phyloP scores from a whole-genome alignment of 495 filamentous ascomycete species.

The Penicillium taxi region DNA sequence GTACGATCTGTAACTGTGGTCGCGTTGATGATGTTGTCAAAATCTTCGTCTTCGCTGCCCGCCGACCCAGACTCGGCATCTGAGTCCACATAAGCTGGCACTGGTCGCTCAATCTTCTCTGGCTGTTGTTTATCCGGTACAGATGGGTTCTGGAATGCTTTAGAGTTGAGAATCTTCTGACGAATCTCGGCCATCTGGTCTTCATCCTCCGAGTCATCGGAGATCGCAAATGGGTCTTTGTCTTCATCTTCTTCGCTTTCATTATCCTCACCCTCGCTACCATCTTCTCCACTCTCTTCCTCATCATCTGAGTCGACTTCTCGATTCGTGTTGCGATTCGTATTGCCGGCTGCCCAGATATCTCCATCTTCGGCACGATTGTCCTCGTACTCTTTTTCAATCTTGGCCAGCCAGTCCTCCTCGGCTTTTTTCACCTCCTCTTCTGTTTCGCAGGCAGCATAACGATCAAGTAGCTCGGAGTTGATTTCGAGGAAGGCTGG shows the following conservation, averaged over 20 bases:
- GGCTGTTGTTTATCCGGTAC: slow-evolving; percentile 44
- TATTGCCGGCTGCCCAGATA: slow-evolving; percentile 79
- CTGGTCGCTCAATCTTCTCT: slow-evolving; percentile 48
- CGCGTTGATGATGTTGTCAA: slow-evolving; percentile 88
- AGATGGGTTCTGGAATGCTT: slow-evolving; percentile 64
- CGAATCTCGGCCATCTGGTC: slow-evolving; percentile 90
- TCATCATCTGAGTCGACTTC: slow-evolving; percentile 42
- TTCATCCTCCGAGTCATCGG: slow-evolving; percentile 70
- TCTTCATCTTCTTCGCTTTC: slow-evolving; percentile 44
- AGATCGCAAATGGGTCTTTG: slow-evolving; percentile 63
- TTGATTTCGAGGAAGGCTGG: slow-evolving; percentile 85
- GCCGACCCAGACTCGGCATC: slow-evolving; percentile 68
- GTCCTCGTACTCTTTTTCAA: slow-evolving; percentile 83
- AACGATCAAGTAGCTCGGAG: slow-evolving; percentile 67
- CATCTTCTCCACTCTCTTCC: slow-evolving; percentile 47
- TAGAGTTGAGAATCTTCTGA: slow-evolving; percentile 74
- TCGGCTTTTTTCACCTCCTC: slow-evolving; percentile 84
- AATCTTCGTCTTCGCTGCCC: slow-evolving; percentile 59
- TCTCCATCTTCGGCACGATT: slow-evolving; percentile 59
- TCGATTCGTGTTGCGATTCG: slow-evolving; percentile 55
- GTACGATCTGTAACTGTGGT: slow-evolving; percentile 76
- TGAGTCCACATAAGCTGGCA: slow-evolving; percentile 48
- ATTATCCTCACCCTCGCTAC: slow-evolving; percentile 43
- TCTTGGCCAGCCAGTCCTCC: slow-evolving; percentile 75
- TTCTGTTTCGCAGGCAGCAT: slow-evolving; percentile 74